These are phyloP conservation scores for Eucalyptus erythrocorys DNA, from an alignment of 345 rosid genomes.

Conservation along the genomic window DNA sequence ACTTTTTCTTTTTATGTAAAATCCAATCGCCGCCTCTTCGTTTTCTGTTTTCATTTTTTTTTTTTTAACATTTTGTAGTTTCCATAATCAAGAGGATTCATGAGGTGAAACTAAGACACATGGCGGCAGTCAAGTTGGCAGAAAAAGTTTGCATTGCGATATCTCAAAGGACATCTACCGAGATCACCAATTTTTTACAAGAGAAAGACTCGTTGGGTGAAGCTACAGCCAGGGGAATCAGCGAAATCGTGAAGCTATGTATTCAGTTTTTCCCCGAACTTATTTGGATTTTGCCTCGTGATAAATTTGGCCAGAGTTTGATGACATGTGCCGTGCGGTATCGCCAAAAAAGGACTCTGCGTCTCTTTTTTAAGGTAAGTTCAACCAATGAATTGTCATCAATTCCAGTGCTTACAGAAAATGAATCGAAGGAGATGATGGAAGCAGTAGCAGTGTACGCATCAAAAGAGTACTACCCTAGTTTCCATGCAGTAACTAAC, in stretches of 20 bases:
- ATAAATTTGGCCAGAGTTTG: too few relatives aligned
- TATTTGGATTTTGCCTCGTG: neutral
- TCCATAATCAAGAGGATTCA: too few relatives aligned
- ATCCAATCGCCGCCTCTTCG: too few relatives aligned
- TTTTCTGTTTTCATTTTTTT: fast-evolving
- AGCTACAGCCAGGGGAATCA: fast-evolving
- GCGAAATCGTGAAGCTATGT: neutral
- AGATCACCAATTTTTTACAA: fast-evolving
- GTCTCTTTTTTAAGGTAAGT: neutral
- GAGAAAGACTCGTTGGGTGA: fast-evolving
- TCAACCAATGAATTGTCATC: neutral
- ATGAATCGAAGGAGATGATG: fast-evolving
- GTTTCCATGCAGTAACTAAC: neutral
- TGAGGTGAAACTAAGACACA: fast-evolving
- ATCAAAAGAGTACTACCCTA: neutral
- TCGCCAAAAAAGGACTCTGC: neutral
- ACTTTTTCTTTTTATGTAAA: too few relatives aligned
- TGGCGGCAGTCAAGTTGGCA: fast-evolving
- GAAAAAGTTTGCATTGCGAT: too few relatives aligned
- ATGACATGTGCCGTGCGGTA: fast-evolving
- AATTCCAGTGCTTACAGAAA: fast-evolving
- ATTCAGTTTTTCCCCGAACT: neutral
- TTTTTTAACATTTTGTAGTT: too few relatives aligned
- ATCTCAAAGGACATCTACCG: fast-evolving
- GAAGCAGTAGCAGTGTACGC: neutral